phyloP scores from a whole-genome alignment of 139 green algal genomes.

The Microglena sp. region DNA sequence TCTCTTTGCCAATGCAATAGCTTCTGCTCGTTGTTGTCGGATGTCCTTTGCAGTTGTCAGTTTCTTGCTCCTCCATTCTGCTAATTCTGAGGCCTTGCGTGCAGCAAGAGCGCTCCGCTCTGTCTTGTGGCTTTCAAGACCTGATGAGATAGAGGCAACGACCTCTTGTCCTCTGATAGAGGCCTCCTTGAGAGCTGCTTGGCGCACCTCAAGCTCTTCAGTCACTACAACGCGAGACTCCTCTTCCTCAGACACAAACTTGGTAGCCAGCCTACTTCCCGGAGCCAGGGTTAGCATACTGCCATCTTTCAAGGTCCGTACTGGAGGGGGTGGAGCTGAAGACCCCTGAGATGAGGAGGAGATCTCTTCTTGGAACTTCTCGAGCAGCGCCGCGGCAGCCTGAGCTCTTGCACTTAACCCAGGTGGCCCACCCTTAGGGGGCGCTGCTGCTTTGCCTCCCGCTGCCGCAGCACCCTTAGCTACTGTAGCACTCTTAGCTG shows the following conservation, averaged over 20 bases:
- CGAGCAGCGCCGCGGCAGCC: background rate
- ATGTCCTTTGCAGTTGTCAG: no score
- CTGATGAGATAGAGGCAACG: background rate
- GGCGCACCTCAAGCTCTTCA: slow-evolving; percentile 5
- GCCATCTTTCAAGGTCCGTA: slow-evolving; percentile 21
- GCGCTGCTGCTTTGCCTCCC: background rate
- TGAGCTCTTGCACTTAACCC: background rate
- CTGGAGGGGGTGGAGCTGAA: background rate
- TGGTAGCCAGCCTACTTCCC: background rate
- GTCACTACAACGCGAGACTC: background rate
- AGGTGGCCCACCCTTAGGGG: background rate
- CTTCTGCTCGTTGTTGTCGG: no score
- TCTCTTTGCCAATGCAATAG: no score
- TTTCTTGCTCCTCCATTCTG: slow-evolving; percentile 20
- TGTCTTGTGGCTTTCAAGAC: slow-evolving; percentile 8
- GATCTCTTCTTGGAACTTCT: background rate
- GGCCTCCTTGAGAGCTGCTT: slow-evolving; percentile 7
- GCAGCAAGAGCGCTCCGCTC: background rate
- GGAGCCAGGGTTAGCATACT: background rate
- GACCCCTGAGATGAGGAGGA: background rate
- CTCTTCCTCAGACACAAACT: background rate
- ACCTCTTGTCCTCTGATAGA: background rate
- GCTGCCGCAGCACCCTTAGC: slow-evolving; percentile 6
- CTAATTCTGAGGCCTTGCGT: slow-evolving; percentile 13
- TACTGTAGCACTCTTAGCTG: slow-evolving; percentile 6